phyloP scores from a whole-genome alignment of 2,329 filamentous ascomycete genomes.

The Fonsecaea pedrosoi region DNA sequence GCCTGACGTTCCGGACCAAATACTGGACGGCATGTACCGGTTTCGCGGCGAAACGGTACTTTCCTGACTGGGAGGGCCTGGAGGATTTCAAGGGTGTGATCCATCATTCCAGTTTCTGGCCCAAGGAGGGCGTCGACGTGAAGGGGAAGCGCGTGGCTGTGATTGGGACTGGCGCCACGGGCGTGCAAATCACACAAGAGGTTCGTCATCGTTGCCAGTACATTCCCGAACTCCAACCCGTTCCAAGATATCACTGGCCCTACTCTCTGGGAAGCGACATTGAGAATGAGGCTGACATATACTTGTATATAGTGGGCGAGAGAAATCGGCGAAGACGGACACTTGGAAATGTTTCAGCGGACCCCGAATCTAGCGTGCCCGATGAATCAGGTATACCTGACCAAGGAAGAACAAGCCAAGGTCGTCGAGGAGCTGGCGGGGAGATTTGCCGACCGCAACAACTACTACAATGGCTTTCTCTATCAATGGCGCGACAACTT shows the following conservation, averaged over 20 bases:
- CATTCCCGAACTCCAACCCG: neutral
- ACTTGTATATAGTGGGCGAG: conserved; percentile 22
- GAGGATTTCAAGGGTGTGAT: conserved; percentile 65
- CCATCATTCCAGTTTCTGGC: conserved; percentile 68
- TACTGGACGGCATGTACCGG: conserved; percentile 44
- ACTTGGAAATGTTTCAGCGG: conserved; percentile 62
- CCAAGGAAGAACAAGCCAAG: conserved; percentile 57
- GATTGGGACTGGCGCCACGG: conserved; percentile 69
- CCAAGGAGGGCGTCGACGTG: conserved; percentile 60
- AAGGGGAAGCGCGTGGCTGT: conserved; percentile 68
- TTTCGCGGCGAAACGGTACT: conserved; percentile 64
- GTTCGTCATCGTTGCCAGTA: conserved; percentile 41
- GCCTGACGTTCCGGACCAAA: conserved; percentile 36
- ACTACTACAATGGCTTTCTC: conserved; percentile 65
- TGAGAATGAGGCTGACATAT: conserved; percentile 1
- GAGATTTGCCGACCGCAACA: conserved; percentile 44
- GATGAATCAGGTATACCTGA: conserved; percentile 61
- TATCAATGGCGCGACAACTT: conserved; percentile 62
- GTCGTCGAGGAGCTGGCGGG: conserved; percentile 18
- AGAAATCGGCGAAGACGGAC: conserved; percentile 57
- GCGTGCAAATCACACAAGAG: conserved; percentile 69
- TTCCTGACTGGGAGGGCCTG: conserved; percentile 67
- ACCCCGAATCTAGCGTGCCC: conserved; percentile 70
- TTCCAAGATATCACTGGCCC: neutral
- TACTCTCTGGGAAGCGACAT: conserved; percentile 50